Evolutionary conservation across 768 basidiomycete species (phyloP).

Genomic region (Amylocystis lapponica): DNA sequence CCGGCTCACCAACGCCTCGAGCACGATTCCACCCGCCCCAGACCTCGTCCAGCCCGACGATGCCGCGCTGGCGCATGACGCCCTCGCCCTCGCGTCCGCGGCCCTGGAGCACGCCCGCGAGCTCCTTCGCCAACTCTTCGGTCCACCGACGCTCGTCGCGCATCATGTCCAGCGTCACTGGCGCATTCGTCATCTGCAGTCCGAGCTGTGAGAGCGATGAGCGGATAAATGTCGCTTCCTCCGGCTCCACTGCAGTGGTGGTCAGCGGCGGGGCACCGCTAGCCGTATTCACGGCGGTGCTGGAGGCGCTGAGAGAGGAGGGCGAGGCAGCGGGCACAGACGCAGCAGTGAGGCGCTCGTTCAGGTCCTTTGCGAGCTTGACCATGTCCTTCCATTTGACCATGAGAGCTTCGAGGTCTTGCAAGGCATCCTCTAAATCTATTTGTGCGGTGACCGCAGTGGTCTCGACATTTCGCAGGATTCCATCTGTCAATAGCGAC

Average conservation of each 20-base stretch:
- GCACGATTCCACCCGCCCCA: slow-evolving; percentile 97
- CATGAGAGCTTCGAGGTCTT: slow-evolving; percentile 89
- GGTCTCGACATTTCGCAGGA: slow-evolving; percentile 69
- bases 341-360: slow-evolving; percentile 64
- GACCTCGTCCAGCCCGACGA: slow-evolving; percentile 85
- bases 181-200: slow-evolving; percentile 67
- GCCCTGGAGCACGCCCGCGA: slow-evolving; percentile 66
- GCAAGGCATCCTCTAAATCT: slow-evolving; percentile 68
- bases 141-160: slow-evolving; percentile 75
- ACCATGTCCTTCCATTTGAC: slow-evolving; percentile 92
- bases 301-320: slow-evolving; percentile 10
- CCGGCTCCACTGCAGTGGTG: slow-evolving; percentile 51
- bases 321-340: slow-evolving; percentile 18
- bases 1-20: slow-evolving; percentile 72
- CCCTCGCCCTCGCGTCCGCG: slow-evolving; percentile 39
- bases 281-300: background rate
- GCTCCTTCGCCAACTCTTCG: slow-evolving; percentile 76
- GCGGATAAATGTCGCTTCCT: slow-evolving; percentile 83
- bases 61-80: slow-evolving; percentile 73
- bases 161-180: slow-evolving; percentile 87
- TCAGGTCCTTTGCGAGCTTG: slow-evolving; percentile 80
- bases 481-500: slow-evolving; percentile 54
- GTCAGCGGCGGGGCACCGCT: slow-evolving; percentile 22
- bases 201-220: slow-evolving; percentile 89
- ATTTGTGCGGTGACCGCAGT: slow-evolving; percentile 57